Conservation (phyloP, 2,329 filamentous ascomycete genomes). For the Xylaria sp. region DNA sequence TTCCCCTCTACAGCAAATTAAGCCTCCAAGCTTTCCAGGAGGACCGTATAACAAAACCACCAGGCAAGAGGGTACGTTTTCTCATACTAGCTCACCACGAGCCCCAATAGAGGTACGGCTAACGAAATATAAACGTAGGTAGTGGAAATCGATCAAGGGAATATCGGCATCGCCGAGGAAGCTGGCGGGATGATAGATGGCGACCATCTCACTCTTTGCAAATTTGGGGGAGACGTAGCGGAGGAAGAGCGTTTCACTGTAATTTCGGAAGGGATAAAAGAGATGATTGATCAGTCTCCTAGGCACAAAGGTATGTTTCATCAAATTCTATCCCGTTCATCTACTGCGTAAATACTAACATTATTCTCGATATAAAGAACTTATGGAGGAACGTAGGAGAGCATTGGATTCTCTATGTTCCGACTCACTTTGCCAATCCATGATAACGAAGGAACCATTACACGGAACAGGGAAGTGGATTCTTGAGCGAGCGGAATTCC, state of each 20-base stretch:
- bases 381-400: not conserved
- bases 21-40: not conserved
- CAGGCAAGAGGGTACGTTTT: not conserved
- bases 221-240: not conserved
- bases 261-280: conserved; percentile 1
- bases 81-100: not conserved
- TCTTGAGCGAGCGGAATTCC: not conserved
- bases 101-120: not conserved
- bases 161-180: not conserved
- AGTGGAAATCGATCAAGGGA: not conserved
- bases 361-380: not conserved
- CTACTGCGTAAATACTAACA: not conserved
- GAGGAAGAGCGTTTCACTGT: not conserved
- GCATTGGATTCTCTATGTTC: not conserved
- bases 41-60: not conserved
- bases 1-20: not conserved
- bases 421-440: not conserved
- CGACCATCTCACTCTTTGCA: conserved; percentile 20
- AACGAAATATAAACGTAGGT: not conserved
- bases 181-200: not conserved
- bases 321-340: not conserved
- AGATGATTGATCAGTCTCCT: conserved; percentile 1
- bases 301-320: conserved; percentile 1
- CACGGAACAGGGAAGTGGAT: not conserved
- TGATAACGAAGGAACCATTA: not conserved